Percentiles rank a stretch among this genome's conserved stretches.
Evolutionary conservation across 805 yeast species (phyloP).

Genomic region (Priceomyces fermenticarens): DNA sequence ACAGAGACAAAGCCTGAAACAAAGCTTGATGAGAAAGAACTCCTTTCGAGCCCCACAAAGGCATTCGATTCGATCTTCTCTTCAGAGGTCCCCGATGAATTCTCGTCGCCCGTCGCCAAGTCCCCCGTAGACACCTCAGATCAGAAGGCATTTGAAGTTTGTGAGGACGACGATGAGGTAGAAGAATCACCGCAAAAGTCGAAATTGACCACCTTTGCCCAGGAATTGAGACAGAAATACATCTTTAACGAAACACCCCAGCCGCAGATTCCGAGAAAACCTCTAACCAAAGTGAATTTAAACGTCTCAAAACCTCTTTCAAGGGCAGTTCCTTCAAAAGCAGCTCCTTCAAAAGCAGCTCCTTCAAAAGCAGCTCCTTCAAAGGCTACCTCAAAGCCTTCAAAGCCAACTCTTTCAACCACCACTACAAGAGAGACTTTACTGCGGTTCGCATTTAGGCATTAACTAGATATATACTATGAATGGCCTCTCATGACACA

Average conservation of each 20-base stretch:
- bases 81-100: conserved; percentile 29
- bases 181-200: conserved; percentile 29
- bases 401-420: too few relatives aligned
- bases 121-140: background rate
- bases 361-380: too few relatives aligned
- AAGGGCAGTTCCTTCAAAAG: too few relatives aligned
- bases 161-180: conserved; percentile 32
- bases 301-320: too few relatives aligned
- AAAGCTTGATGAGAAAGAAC: too few relatives aligned
- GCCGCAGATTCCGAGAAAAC: too few relatives aligned
- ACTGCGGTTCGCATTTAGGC: conserved; percentile 2
- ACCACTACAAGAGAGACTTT: background rate
- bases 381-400: too few relatives aligned
- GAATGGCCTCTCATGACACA: conserved; percentile 47
- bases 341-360: too few relatives aligned
- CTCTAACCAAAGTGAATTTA: too few relatives aligned
- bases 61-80: background rate
- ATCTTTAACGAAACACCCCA: conserved; percentile 13
- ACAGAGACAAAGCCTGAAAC: too few relatives aligned
- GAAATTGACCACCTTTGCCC: conserved; percentile 8
- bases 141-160: conserved; percentile 14
- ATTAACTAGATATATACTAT: conserved; percentile 1
- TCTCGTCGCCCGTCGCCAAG: conserved; percentile 14
- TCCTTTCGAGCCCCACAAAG: background rate
- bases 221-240: conserved; percentile 18